Evolutionary conservation across 2,329 filamentous ascomycete species (phyloP).

Genomic region (Claviceps fusiformis): DNA sequence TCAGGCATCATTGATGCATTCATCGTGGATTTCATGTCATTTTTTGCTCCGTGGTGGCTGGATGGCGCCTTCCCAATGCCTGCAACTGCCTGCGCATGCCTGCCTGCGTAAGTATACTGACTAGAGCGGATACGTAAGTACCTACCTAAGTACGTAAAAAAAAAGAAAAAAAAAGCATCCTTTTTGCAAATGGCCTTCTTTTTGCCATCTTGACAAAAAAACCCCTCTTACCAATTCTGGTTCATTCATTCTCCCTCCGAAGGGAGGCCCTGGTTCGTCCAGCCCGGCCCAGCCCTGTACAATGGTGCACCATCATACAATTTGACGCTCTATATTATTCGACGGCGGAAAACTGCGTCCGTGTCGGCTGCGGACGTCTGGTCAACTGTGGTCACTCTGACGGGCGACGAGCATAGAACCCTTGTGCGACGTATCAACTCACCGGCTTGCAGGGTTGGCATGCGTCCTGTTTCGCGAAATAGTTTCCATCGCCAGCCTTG

Average conservation of each 20-base stretch:
- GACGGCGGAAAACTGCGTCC: conserved; percentile 4
- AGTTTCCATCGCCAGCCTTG: not conserved
- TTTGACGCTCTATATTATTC: not conserved
- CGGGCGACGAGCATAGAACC: not conserved
- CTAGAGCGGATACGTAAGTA: too few species aligned
- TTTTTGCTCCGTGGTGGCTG: not conserved
- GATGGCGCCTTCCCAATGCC: not conserved
- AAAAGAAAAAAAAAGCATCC: too few species aligned
- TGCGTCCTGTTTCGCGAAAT: not conserved
- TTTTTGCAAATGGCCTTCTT: not conserved
- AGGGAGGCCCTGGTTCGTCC: too few species aligned
- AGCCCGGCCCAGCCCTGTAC: not conserved
- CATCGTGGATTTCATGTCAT: too few species aligned
- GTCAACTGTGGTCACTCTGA: not conserved
- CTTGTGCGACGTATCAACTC: conserved; percentile 5
- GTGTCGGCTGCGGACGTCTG: not conserved
- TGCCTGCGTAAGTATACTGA: too few species aligned
- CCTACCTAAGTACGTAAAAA: too few species aligned
- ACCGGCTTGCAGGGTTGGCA: conserved; percentile 4
- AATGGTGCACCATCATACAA: not conserved
- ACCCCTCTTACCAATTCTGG: not conserved
- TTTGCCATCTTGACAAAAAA: not conserved
- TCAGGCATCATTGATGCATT: not conserved
- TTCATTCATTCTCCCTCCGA: not conserved
- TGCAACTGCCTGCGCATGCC: not conserved